Conservation (phyloP, 225 moss, liverwort and hornwort species). For the Antitrichia curtipendula region DNA sequence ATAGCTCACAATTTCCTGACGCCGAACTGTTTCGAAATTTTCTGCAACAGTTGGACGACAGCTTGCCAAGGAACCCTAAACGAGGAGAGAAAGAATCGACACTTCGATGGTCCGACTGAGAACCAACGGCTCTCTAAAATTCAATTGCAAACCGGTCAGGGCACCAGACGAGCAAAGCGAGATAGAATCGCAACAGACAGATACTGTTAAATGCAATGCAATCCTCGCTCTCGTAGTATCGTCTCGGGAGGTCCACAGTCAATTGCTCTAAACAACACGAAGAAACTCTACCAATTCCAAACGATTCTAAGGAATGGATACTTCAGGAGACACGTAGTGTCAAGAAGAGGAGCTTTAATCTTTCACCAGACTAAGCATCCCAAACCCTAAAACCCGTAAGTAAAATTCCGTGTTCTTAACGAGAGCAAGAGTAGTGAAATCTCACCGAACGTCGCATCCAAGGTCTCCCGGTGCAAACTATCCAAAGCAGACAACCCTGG, state of each 20-base stretch:
- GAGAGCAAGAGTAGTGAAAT: neutral
- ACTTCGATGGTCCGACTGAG: neutral
- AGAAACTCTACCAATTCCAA: neutral
- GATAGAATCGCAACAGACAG: neutral
- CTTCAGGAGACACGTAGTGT: neutral
- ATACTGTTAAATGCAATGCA: neutral
- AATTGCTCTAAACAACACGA: neutral
- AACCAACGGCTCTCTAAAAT: neutral
- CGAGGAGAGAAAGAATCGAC: neutral
- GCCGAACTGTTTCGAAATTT: neutral
- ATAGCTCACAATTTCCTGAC: neutral
- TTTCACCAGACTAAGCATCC: neutral
- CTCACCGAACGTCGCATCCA: neutral
- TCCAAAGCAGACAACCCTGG: neutral
- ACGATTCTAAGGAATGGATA: neutral
- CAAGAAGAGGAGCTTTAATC: neutral
- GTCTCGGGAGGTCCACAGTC: neutral
- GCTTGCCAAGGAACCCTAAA: neutral
- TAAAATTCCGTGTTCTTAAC: neutral
- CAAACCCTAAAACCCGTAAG: slow-evolving; percentile 1
- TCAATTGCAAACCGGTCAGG: neutral
- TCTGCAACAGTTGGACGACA: neutral
- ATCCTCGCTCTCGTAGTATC: neutral
- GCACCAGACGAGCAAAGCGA: neutral
- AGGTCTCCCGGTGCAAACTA: neutral